A percentile compares a stretch with the other conserved stretches of the same genome.
Evolutionary conservation across 345 rosid species (phyloP).

Genomic region (Eutrema japonicum): DNA sequence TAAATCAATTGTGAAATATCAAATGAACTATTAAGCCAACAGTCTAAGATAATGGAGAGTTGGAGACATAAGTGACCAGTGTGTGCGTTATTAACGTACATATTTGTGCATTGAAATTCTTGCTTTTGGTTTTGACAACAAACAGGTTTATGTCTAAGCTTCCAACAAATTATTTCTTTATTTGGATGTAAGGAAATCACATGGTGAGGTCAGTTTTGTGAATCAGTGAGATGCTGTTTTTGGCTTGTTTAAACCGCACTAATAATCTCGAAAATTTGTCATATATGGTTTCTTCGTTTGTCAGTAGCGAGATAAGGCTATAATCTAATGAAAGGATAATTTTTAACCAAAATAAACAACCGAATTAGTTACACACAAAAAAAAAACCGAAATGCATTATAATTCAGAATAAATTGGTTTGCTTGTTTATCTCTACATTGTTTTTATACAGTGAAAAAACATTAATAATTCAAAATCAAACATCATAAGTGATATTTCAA

Average conservation of each 20-base stretch:
- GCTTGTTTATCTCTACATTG: too few relatives aligned
- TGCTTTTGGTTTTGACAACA: constrained; percentile 18
- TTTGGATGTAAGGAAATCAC: constrained; percentile 37
- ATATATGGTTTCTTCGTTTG: background rate
- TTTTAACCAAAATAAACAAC: background rate
- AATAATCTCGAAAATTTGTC: background rate
- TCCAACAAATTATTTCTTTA: constrained; percentile 18
- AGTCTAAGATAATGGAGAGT: constrained; percentile 3
- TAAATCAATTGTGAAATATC: constrained; percentile 19
- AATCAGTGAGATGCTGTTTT: constrained; percentile 32
- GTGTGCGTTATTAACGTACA: constrained; percentile 33
- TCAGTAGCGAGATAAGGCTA: background rate
- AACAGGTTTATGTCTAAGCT: constrained; percentile 9
- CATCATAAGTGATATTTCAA: too few relatives aligned
- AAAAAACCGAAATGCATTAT: too few relatives aligned
- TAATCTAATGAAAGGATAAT: too few relatives aligned
- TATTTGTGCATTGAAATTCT: background rate
- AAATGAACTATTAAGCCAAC: constrained; percentile 28
- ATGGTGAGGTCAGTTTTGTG: constrained; percentile 45
- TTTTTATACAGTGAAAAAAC: too few relatives aligned
- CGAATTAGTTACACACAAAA: too few relatives aligned
- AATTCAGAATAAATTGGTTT: too few relatives aligned
- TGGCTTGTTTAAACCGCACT: constrained; percentile 8
- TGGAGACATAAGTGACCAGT: constrained; percentile 30
- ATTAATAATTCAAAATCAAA: too few relatives aligned